phyloP scores from a whole-genome alignment of 2,329 filamentous ascomycete genomes.

The Chrysoporthe deuterocubensis region DNA sequence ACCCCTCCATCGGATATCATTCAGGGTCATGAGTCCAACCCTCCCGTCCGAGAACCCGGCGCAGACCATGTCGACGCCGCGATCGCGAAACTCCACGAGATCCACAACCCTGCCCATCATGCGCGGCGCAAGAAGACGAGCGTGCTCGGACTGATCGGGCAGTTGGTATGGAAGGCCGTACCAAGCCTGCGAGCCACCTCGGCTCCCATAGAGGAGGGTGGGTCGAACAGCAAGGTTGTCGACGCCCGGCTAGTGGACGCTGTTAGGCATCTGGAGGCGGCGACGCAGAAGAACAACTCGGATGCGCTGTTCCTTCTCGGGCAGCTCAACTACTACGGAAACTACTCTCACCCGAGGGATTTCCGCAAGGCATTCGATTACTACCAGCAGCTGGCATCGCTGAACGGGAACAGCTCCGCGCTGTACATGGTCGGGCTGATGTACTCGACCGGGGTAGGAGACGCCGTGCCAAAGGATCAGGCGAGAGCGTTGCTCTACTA shows the following conservation, averaged over 20 bases:
- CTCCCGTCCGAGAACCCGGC: slow-evolving; percentile 41
- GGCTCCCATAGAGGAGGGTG: slow-evolving; percentile 43
- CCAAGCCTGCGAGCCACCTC: slow-evolving; percentile 54
- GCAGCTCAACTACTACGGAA: slow-evolving; percentile 96
- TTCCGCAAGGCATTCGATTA: slow-evolving; percentile 78
- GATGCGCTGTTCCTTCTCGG: slow-evolving; percentile 90
- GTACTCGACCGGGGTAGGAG: slow-evolving; percentile 90
- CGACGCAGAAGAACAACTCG: slow-evolving; percentile 63
- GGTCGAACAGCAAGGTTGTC: slow-evolving; percentile 37
- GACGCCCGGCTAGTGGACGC: slow-evolving; percentile 54
- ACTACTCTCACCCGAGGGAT: slow-evolving; percentile 84
- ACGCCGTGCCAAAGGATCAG: slow-evolving; percentile 81
- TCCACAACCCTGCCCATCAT: slow-evolving; percentile 48
- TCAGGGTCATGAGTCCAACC: slow-evolving; percentile 23
- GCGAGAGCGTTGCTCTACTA: slow-evolving; percentile 92
- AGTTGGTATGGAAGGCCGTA: slow-evolving; percentile 52
- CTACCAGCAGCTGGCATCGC: slow-evolving; percentile 76
- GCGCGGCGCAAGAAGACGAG: slow-evolving; percentile 48
- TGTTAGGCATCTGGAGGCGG: slow-evolving; percentile 56
- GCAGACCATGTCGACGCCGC: slow-evolving; percentile 59
- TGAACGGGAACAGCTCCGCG: slow-evolving; percentile 86
- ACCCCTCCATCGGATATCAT: slow-evolving; percentile 25
- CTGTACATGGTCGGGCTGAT: slow-evolving; percentile 96
- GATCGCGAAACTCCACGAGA: slow-evolving; percentile 53
- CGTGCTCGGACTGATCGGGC: slow-evolving; percentile 48